Evolutionary conservation across 2,329 filamentous ascomycete species (phyloP).

Genomic region (Aspergillus vadensis): DNA sequence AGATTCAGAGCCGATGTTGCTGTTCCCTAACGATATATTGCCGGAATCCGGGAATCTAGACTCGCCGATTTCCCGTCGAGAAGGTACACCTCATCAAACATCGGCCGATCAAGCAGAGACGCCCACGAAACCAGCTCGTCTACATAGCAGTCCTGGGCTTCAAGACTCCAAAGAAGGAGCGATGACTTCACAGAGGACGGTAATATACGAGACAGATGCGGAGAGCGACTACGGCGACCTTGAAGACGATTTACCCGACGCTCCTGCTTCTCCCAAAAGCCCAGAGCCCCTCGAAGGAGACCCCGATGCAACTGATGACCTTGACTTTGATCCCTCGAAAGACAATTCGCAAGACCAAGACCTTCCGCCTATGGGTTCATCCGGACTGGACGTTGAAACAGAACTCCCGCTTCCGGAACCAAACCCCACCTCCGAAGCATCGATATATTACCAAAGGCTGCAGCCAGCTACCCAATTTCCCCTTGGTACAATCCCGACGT

Average conservation of each 20-base stretch:
- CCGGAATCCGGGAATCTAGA: neutral
- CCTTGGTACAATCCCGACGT: slow-evolving; percentile 36
- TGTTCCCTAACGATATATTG: neutral
- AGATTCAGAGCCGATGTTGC: neutral
- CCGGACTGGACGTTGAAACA: slow-evolving; percentile 27
- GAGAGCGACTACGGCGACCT: slow-evolving; percentile 40
- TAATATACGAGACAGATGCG: slow-evolving; percentile 48
- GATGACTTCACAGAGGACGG: slow-evolving; percentile 28
- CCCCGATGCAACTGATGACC: slow-evolving; percentile 5
- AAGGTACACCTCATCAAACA: neutral
- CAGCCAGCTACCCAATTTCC: slow-evolving; percentile 42
- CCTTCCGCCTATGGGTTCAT: slow-evolving; percentile 30
- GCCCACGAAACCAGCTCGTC: neutral
- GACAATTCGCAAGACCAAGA: slow-evolving; percentile 38
- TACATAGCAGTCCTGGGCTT: neutral
- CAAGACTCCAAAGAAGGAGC: neutral
- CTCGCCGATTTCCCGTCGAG: neutral
- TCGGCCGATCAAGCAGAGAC: neutral
- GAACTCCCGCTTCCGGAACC: slow-evolving; percentile 28
- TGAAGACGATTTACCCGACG: slow-evolving; percentile 24
- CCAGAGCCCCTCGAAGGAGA: neutral
- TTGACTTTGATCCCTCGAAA: slow-evolving; percentile 15
- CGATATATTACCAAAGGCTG: slow-evolving; percentile 40
- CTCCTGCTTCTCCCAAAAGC: slow-evolving; percentile 13
- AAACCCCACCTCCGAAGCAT: slow-evolving; percentile 38